Base-by-base conservation (phyloP, 2,329 filamentous ascomycete species). In the Xylaria sp. region DNA sequence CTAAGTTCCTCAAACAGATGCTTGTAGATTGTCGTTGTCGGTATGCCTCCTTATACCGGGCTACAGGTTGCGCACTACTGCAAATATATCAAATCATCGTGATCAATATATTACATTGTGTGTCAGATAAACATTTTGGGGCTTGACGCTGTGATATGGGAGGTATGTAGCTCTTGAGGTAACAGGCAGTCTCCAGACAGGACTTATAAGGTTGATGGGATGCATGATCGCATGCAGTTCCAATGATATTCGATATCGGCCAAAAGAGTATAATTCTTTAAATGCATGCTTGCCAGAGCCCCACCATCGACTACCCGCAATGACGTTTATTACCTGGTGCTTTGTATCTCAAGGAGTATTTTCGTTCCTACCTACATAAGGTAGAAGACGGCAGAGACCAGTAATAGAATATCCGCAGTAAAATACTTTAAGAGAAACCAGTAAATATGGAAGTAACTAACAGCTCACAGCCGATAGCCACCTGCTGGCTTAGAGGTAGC, bases 21-120 rank as follows among this genome's bases (percentile, higher is more conserved):
- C 25, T 62, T 55, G 55, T 39, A 43, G 23, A 20, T 43, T 15
- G 28, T 48, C 58, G 33, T 39, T 43, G 15, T 52, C 36, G 46
- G 58, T 36, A 36, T 46, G 31, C 58, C 62, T 67, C 12, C 43
- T 62, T 36, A 3, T 49, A 31, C 36, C 15, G 39, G 39, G 56
- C 18, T 25, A 31, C 15, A 12, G 18, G 46, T 25, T 59, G 15
- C 20, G 6, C 36, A 33, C 2, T 13, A 10, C 49, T 36, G 39
- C 20, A 25, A n/a, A 15, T 28, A 55, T 28, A 63, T 36, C 10
- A 18, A 15, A 59, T 15, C 12, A 46, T 31, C n/a, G 12, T 25
- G n/a, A 28, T 5, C 39, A 56, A 18, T 28, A 55, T n/a, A 23
- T 55, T 31, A 36, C 15, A n/a, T 51, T 2, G 13, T 18, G 9